Percentiles rank a stretch among this genome's conserved stretches.
Conservation (phyloP, 805 yeast species). For the Priceomyces melissophilus region DNA sequence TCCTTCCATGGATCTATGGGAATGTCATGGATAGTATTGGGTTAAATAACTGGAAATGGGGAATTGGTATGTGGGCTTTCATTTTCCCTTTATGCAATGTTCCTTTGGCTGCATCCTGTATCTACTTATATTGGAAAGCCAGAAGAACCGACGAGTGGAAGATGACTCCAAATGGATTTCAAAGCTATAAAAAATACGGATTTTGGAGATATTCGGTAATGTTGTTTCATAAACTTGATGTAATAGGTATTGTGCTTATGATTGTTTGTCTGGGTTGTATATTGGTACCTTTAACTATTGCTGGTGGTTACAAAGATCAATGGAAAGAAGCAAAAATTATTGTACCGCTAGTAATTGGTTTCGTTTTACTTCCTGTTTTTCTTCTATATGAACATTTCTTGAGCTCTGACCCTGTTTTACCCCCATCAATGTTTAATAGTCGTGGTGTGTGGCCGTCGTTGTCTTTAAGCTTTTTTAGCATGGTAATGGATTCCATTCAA, state of each 20-base stretch:
- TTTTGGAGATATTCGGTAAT: conserved; percentile 3
- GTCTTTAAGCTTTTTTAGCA: conserved; percentile 10
- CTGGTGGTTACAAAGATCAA: conserved; percentile 16
- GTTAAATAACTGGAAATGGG: conserved; percentile 12
- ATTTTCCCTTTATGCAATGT: conserved; percentile 16
- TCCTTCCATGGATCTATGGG: conserved; percentile 20
- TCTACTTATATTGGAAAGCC: conserved; percentile 15
- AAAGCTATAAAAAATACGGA: conserved; percentile 7
- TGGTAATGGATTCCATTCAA: conserved; percentile 49
- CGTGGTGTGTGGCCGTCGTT: conserved; percentile 17
- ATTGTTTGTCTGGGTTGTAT: conserved; percentile 28
- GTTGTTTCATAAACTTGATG: conserved; percentile 29
- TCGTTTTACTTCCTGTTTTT: conserved; percentile 12
- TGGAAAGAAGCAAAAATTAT: conserved; percentile 15
- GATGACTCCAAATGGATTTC: conserved; percentile 7
- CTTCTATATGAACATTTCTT: conserved; percentile 11
- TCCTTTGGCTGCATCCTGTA: conserved; percentile 13
- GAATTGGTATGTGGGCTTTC: conserved; percentile 20
- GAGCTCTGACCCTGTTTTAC: conserved; percentile 14
- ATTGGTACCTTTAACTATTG: conserved; percentile 33
- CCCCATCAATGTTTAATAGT: conserved; percentile 10
- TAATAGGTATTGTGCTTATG: conserved; percentile 29
- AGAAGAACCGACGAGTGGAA: conserved; percentile 17
- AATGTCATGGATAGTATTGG: conserved; percentile 12
- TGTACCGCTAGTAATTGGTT: conserved; percentile 15